A percentile compares a stretch with the other conserved stretches of the same genome.
Evolutionary conservation across 805 yeast species (phyloP).

Genomic region (Nakazawaea wyomingensis): DNA sequence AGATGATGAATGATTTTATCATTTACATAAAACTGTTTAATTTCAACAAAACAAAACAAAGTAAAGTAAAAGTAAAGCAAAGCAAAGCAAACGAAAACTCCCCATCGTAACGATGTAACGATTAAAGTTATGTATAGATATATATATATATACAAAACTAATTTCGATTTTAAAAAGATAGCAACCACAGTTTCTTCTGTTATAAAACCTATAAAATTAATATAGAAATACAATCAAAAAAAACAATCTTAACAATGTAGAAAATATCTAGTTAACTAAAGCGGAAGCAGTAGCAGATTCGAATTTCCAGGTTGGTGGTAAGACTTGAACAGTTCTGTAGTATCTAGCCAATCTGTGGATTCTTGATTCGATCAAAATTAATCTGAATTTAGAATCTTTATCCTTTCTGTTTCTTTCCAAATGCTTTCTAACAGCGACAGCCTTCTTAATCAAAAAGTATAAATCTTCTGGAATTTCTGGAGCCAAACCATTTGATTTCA

Average conservation of each 20-base stretch:
- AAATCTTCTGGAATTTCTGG: slow-evolving; percentile 99
- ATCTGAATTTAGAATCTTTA: slow-evolving; percentile 99
- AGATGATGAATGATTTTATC: slow-evolving; percentile 5
- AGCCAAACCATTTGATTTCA: slow-evolving; percentile 99
- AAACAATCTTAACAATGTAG: no score
- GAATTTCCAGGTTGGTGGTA: slow-evolving; percentile 99
- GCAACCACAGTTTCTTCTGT: slow-evolving; percentile 3
- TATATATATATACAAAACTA: not conserved
- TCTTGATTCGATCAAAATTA: slow-evolving; percentile 99
- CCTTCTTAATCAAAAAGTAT: slow-evolving; percentile 98
- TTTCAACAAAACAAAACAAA: no score
- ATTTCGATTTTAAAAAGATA: slow-evolving; percentile 5
- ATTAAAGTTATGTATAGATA: no score
- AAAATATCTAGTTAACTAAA: slow-evolving; percentile 94
- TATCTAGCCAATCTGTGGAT: slow-evolving; percentile 99
- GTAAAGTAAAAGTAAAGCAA: no score
- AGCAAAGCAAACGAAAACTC: no score
- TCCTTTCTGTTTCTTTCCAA: slow-evolving; percentile 99
- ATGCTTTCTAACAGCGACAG: slow-evolving; percentile 99
- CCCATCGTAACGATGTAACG: no score
- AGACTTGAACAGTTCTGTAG: slow-evolving; percentile 99
- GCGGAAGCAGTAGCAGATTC: slow-evolving; percentile 99
- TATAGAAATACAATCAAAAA: no score
- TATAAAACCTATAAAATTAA: slow-evolving; percentile 17
- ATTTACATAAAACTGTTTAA: not conserved